phyloP scores from a whole-genome alignment of 345 rosid genomes.

The Orychophragmus violaceus region DNA sequence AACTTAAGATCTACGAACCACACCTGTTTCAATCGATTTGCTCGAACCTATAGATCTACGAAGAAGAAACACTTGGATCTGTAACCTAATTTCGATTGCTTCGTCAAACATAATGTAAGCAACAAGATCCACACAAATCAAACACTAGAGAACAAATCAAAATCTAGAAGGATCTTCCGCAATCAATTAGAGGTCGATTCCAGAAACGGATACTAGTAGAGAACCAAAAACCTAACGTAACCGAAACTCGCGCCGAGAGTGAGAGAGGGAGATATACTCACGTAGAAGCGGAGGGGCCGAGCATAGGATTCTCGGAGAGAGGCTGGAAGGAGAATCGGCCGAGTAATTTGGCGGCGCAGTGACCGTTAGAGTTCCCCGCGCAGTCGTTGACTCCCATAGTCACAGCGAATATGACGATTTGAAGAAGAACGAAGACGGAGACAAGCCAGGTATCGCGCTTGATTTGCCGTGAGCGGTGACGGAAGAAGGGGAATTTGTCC shows the following conservation, averaged over 20 bases:
- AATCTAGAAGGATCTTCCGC: background rate
- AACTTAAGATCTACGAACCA: conserved; percentile 5
- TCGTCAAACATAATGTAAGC: conserved; percentile 4
- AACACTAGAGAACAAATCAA: background rate
- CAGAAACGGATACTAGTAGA: background rate
- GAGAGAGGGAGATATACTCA: conserved; percentile 23
- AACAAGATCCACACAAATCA: background rate
- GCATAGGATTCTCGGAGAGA: conserved; percentile 75
- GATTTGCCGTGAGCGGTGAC: conserved; percentile 47
- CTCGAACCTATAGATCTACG: background rate
- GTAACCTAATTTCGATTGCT: background rate
- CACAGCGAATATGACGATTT: conserved; percentile 51
- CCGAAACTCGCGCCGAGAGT: background rate
- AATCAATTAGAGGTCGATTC: conserved; percentile 1
- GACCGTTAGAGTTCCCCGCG: conserved; percentile 43
- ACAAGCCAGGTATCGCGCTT: conserved; percentile 72
- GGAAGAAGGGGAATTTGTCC: conserved; percentile 55
- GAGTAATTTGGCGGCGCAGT: conserved; percentile 41
- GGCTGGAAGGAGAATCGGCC: conserved; percentile 71
- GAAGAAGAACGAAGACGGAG: conserved; percentile 68
- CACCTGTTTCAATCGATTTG: background rate
- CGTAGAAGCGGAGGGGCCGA: conserved; percentile 88
- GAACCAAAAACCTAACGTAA: background rate
- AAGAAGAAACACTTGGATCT: background rate
- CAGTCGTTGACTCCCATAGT: conserved; percentile 70